Percentiles rank a stretch among this genome's conserved stretches.
Evolutionary conservation across 1,284 basidiomycete genomes (phyloP).

Genomic region (Leccinum griseonigrum): DNA sequence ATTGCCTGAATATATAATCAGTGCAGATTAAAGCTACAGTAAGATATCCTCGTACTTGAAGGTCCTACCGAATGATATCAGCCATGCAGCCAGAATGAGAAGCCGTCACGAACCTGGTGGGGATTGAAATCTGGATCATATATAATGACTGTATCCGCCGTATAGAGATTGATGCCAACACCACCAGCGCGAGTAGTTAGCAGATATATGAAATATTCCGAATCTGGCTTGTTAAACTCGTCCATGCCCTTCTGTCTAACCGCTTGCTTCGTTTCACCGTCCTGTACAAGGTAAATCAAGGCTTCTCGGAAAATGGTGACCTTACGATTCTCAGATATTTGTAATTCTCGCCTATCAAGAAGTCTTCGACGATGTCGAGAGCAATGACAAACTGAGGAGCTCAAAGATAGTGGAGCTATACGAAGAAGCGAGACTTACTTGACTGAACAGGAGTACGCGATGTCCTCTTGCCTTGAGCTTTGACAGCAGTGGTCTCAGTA

Average conservation of each 20-base stretch:
- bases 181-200: constrained; percentile 95
- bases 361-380: constrained; percentile 91
- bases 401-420: not conserved
- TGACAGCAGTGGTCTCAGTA: constrained; percentile 81
- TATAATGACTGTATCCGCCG: constrained; percentile 89
- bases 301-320: constrained; percentile 15
- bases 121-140: constrained; percentile 95
- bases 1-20: constrained; percentile 63
- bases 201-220: constrained; percentile 88
- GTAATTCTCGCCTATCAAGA: constrained; percentile 84
- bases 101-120: constrained; percentile 61
- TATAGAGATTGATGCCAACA: constrained; percentile 91
- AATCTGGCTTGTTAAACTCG: constrained; percentile 84
- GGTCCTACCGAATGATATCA: constrained; percentile 46
- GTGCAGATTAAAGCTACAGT: constrained; percentile 1
- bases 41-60: constrained; percentile 52
- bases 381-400: constrained; percentile 87
- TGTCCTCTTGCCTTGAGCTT: constrained; percentile 90
- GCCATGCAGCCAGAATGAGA: not conserved
- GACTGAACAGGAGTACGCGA: constrained; percentile 95
- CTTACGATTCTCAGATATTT: constrained; percentile 85
- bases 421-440: constrained; percentile 53
- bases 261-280: constrained; percentile 86
- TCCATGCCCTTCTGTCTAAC: constrained; percentile 94
- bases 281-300: constrained; percentile 44